phyloP scores from a whole-genome alignment of 2,329 filamentous ascomycete species.

The Penicillium freii region DNA sequence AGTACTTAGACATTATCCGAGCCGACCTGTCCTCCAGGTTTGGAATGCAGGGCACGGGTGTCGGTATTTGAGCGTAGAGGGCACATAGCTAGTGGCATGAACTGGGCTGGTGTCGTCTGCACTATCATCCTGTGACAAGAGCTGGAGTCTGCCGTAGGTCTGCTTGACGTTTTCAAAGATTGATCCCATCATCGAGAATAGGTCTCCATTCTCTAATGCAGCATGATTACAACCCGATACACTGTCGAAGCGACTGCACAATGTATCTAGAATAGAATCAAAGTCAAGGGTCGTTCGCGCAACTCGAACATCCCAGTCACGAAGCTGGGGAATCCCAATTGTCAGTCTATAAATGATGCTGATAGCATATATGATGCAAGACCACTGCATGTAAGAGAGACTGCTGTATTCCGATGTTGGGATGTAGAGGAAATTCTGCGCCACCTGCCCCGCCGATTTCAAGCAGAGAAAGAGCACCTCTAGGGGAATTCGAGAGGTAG shows the following conservation, averaged over 20 bases:
- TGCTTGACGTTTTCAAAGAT: neutral
- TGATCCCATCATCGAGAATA: neutral
- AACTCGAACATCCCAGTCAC: neutral
- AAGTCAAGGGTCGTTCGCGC: neutral
- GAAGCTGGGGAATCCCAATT: neutral
- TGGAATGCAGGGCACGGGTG: neutral
- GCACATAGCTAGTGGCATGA: neutral
- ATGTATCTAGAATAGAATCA: neutral
- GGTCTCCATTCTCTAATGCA: neutral
- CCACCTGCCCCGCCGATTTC: neutral
- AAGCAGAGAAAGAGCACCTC: conserved; percentile 1
- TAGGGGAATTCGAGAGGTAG: neutral
- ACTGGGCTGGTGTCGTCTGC: neutral
- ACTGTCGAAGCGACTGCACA: neutral
- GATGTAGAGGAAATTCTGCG: neutral
- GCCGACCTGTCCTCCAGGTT: neutral
- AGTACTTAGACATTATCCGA: neutral
- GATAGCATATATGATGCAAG: neutral
- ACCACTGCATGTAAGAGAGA: neutral
- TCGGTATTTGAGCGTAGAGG: neutral
- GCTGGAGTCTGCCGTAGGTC: neutral
- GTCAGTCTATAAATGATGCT: neutral
- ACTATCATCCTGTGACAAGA: neutral
- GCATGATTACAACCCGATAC: neutral
- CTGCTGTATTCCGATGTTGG: neutral